Evolutionary conservation across 345 rosid genomes (phyloP), one percentile per base, ranked within the genome.

Genomic region (Camelina sativa): DNA sequence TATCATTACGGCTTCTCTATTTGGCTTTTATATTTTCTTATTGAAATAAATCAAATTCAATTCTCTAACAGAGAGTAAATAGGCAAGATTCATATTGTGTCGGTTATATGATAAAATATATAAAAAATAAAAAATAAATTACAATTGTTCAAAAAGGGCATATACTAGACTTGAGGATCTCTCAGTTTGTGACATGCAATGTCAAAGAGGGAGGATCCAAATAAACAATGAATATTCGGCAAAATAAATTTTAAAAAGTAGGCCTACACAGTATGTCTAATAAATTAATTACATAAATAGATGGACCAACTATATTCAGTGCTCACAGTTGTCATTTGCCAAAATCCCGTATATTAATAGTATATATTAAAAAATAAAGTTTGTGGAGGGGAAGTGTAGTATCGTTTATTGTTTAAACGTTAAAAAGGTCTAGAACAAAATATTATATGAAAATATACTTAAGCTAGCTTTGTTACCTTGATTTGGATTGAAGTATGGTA

Each of bases 151-250:
- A 28, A 38, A 28, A 57, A 62, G 8, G n/a, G 72, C 71, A 76
- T 64, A 64, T 76, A 56, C 71, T 70, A 64, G 76, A 71, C 76
- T 70, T 70, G 76, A 63, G 72, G 71, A 64, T 70, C 72, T 56
- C 67, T 70, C 28, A 17, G n/a, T 25, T 38, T 19, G 37, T 64
- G 76, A 47, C 65, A 71, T n/a, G 28, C 76, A 40, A 76, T 69
- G 32, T 56, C 47, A 69, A 46, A 54, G 60, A 62, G 66, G 56
- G 34, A 38, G 56, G 34, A 38, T 40, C 67, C 30, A 48, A 44
- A 48, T 15, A 59, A 32, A 40, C 20, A 38, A 16, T 55, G 12
- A 40, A 64, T 64, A 71, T 56, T 40, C 38, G 25, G 37, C 11
- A 52, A 44, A 44, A 61, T 60, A 51, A 54, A 76, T 46, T 22